Base-by-base conservation (phyloP, 202 grass and related monocot species). In the Setaria viridis region DNA sequence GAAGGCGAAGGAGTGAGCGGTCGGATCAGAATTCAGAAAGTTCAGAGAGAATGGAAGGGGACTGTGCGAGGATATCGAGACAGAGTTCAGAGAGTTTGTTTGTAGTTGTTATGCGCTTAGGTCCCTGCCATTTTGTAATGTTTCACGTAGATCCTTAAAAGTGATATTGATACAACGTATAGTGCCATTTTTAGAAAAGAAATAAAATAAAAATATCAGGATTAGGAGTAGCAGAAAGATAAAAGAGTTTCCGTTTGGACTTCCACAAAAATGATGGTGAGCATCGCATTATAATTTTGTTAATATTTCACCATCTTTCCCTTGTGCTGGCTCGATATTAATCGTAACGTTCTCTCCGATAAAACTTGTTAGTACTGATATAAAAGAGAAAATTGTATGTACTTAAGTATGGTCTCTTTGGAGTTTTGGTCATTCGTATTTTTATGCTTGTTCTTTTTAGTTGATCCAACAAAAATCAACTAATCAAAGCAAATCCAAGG, bases 21-120 rank as follows among this genome's bases (percentile, higher is more conserved):
- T 88, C 74, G 86, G 74, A 88, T 88, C 86, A 73, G 78, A 74
- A 62, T 83, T 88, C 86, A 72, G 79, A 74, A 51, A 67, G 63
- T 67, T 50, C 21, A 51, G 46, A 72, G 20, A 11, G 25, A 78
- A 60, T 17, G 86, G 37, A 79, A 55, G 30, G 45, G 54, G 4
- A 47, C 55, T 33, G 64, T 67, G 63, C 17, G 85, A 43, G 79
- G 62, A 63, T 49, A 53, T 5, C 50, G 56, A 78, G 65, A 53
- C 73, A 78, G 9, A 9, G n/a, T 34, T 66, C 80, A 69, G 71
- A 78, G 43, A 46, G 89, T 70, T 90, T 80, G 9, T 29, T 21
- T 16, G 29, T 2, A 17, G 48, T 54, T 54, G 20, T 29, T 57
- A 58, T 84, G 53, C 80, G 15, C 0, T 55, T 3, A 51, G 5